Percentiles rank a stretch among this genome's conserved stretches.
Evolutionary conservation across 139 green algal species (phyloP).

Genomic region (Mesostigma viride): DNA sequence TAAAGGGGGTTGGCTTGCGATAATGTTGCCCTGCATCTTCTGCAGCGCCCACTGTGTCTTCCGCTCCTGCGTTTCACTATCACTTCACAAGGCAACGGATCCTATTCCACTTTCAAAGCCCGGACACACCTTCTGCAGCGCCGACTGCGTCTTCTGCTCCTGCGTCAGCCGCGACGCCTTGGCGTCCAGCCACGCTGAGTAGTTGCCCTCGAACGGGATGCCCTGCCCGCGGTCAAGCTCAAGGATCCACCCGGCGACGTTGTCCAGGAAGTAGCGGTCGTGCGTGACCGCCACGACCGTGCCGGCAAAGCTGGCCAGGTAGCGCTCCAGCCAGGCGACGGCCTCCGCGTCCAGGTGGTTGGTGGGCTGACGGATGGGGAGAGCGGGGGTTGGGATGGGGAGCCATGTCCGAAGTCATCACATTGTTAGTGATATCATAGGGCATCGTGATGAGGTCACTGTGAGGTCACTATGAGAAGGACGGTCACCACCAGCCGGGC

Average conservation of each 20-base stretch:
- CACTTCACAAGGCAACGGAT: not conserved
- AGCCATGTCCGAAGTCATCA: too few relatives aligned
- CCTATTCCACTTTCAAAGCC: not conserved
- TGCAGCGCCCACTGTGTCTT: conserved; percentile 14
- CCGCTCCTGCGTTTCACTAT: not conserved
- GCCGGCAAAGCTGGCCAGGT: conserved; percentile 48
- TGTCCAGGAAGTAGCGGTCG: conserved; percentile 55
- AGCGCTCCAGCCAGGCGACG: conserved; percentile 43
- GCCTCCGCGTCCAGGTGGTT: conserved; percentile 33
- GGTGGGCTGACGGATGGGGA: conserved; percentile 38
- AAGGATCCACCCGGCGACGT: conserved; percentile 68
- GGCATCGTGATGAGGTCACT: too few relatives aligned
- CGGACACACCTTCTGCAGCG: not conserved
- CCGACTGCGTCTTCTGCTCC: not conserved
- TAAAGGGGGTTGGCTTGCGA: too few relatives aligned
- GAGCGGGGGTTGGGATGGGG: too few relatives aligned
- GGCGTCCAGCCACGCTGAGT: conserved; percentile 49
- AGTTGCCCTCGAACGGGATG: conserved; percentile 77
- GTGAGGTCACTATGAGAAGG: too few relatives aligned
- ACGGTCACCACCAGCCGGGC: conserved; percentile 44
- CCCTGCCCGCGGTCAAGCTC: conserved; percentile 61
- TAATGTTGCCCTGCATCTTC: too few relatives aligned
- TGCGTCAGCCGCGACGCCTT: conserved; percentile 31
- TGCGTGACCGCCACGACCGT: conserved; percentile 58
- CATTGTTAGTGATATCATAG: too few relatives aligned